Conservation (phyloP, 148 eudicot species). For the Fagopyrum tataricum region DNA sequence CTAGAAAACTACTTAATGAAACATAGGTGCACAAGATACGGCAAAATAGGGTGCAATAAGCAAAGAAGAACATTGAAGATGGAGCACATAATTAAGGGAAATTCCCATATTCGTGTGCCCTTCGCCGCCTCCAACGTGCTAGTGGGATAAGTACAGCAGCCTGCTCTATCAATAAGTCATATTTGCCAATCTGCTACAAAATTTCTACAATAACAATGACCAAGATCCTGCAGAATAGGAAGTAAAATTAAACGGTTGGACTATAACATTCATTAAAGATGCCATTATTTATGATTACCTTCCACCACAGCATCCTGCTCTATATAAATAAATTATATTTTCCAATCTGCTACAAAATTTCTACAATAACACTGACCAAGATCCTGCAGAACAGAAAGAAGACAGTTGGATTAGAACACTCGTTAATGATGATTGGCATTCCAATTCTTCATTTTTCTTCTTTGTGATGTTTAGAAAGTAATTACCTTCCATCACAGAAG, state of each 20-base stretch:
- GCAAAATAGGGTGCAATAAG: background rate
- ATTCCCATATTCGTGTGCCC: constrained; percentile 1
- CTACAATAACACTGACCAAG: background rate
- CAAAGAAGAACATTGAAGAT: background rate
- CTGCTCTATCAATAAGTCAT: background rate
- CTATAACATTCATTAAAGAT: background rate
- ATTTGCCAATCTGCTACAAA: constrained; percentile 6
- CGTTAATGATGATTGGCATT: background rate
- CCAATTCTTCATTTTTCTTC: no score
- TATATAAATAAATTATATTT: background rate
- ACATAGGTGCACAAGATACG: background rate
- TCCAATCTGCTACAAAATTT: constrained; percentile 6
- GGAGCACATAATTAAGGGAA: background rate
- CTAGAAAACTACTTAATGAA: background rate
- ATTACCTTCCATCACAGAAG: background rate
- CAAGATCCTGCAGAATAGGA: background rate
- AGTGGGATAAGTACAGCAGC: background rate
- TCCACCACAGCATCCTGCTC: background rate
- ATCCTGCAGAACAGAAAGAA: background rate
- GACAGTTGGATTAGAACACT: background rate
- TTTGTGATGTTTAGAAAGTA: no score
- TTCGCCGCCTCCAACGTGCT: background rate
- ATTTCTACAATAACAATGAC: background rate
- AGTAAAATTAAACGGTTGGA: background rate
- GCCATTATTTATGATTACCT: no score